Evolutionary conservation across 805 yeast species (phyloP).

Genomic region (Yarrowia sp.): DNA sequence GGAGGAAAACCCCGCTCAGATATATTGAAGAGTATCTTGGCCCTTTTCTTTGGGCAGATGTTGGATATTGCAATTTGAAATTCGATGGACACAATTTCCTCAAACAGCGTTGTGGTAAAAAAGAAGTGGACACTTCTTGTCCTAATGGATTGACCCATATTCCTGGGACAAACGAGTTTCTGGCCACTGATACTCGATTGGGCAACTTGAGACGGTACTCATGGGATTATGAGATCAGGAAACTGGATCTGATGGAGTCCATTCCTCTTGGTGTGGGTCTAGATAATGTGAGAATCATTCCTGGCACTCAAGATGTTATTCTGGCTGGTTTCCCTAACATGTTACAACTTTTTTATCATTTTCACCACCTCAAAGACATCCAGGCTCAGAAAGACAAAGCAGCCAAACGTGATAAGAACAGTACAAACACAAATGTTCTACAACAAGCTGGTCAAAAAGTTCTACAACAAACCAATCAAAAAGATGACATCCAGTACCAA

Average conservation of each 20-base stretch:
- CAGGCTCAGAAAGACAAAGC: too few relatives aligned
- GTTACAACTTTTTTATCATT: neutral
- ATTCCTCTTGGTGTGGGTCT: neutral
- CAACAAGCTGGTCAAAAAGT: too few relatives aligned
- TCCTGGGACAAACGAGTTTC: neutral
- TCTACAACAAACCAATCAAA: too few relatives aligned
- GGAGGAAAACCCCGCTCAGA: neutral
- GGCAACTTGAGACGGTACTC: neutral
- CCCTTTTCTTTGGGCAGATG: neutral
- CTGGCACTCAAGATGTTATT: neutral
- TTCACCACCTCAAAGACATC: too few relatives aligned
- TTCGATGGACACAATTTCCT: neutral
- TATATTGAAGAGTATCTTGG: neutral
- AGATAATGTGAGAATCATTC: neutral
- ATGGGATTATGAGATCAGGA: neutral
- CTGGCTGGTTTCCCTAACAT: neutral
- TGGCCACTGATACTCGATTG: neutral
- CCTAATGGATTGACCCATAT: neutral
- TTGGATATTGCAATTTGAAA: neutral
- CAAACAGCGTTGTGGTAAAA: neutral
- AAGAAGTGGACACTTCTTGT: neutral
- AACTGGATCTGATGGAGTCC: neutral
- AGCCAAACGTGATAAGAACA: too few relatives aligned
- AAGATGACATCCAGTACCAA: neutral
- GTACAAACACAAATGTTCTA: too few relatives aligned